Evolutionary conservation across 352 stramenopile genomes (phyloP).

Genomic region (Blastocystis sp.): DNA sequence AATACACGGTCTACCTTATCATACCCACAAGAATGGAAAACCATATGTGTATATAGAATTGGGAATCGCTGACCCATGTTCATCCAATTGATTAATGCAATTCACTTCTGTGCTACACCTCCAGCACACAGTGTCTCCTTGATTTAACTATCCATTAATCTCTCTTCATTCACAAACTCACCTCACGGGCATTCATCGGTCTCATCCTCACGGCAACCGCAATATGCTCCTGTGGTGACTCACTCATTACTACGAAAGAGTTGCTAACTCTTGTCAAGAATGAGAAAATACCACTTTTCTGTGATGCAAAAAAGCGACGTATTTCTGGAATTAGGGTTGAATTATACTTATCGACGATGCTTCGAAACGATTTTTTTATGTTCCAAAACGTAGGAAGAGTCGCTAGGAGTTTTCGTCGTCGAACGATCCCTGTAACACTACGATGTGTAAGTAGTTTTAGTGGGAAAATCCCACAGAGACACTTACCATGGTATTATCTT

Average conservation of each 20-base stretch:
- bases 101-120: conserved; percentile 31
- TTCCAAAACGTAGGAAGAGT: neutral
- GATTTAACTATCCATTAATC: neutral
- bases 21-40: neutral
- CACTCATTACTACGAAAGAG: neutral
- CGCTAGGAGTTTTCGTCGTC: neutral
- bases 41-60: conserved; percentile 56
- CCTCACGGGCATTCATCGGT: conserved; percentile 59
- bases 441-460: conserved; percentile 8
- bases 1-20: conserved; percentile 64
- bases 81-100: conserved; percentile 50
- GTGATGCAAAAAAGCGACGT: neutral
- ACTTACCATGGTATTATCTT: neutral
- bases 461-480: neutral
- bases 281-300: neutral
- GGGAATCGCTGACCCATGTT: neutral
- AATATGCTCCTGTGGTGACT: conserved; percentile 48
- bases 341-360: neutral
- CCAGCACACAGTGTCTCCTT: conserved; percentile 41
- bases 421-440: neutral
- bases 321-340: neutral
- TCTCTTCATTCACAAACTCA: neutral
- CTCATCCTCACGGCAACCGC: conserved; percentile 52
- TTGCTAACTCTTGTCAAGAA: neutral
- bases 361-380: neutral